Evolutionary conservation across 495 filamentous ascomycete species (phyloP).

Genomic region (Penicillium macrosclerotiorum): DNA sequence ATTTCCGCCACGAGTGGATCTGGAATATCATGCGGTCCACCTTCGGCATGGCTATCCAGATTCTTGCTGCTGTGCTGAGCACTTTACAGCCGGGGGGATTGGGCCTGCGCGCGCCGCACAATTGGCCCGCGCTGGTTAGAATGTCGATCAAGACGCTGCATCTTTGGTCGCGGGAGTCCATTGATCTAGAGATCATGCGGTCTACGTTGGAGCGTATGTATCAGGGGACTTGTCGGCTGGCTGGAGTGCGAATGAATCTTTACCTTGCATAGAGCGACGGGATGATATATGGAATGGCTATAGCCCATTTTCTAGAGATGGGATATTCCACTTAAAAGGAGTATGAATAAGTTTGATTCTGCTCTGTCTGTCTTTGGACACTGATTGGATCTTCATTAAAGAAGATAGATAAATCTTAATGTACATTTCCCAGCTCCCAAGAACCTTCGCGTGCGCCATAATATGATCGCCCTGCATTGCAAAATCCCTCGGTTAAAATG

Average conservation of each 20-base stretch:
- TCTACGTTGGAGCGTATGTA: conserved; percentile 25
- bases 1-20: conserved; percentile 28
- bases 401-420: conserved; percentile 5
- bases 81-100: conserved; percentile 7
- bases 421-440: conserved; percentile 6
- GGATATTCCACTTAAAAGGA: too few species aligned
- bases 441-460: conserved; percentile 5
- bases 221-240: conserved; percentile 23
- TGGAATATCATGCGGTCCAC: conserved; percentile 20
- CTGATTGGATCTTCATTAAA: conserved; percentile 4
- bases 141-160: conserved; percentile 19
- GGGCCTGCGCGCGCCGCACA: conserved; percentile 12
- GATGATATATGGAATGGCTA: neutral
- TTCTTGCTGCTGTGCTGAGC: conserved; percentile 19
- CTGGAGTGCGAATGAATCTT: conserved; percentile 11
- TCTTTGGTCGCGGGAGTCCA: conserved; percentile 19
- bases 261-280: neutral
- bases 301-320: too few species aligned
- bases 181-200: conserved; percentile 26
- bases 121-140: conserved; percentile 22
- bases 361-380: neutral
- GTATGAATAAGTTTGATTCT: too few species aligned
- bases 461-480: conserved; percentile 8
- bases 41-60: conserved; percentile 21
- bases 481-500: neutral